Base-by-base conservation (phyloP, 108 stramenopile species). In the Cyclotella choctawhatcheeana region DNA sequence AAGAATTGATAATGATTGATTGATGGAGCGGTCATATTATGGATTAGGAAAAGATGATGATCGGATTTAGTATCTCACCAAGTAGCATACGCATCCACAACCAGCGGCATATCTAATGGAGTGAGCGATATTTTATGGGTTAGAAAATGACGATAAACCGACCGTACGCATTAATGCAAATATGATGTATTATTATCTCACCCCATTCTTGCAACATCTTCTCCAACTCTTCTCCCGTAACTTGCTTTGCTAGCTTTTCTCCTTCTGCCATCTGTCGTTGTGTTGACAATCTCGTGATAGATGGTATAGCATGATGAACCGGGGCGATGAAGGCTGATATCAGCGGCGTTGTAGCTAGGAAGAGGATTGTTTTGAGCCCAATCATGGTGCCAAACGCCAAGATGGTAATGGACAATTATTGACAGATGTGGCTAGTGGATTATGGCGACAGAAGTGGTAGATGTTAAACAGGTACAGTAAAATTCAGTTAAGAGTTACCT, bases 11-110 rank as follows among this genome's bases (percentile, higher is more conserved):
- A 5, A 24, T 45, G 63, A 45, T 44, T 47, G 34, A 37, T 37
- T 5, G 60, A 37, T 40, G 6, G 34, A 18, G 3, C 16, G 10
- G 18, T 20, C n/a, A 13, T 4, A 27, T 16, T 0, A 24, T 44
- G 45, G 26, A 27, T 8, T 40, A 6, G 37, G 12, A 40, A 40
- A 40, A 8, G 12, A 12, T 40, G 37, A 6, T 8, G 37, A 40
- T 40, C 35, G 48, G n/a, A 29, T 20, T 58, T 31, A 1, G 16
- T 16, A 17, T 48, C 88, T 56, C 53, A 88, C 88, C 89, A 93
- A 16, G 91, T 93, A 2, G 89, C 92, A 64, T 90, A 93, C n/a
- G 92, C 92, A 81, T 93, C 92, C 14, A 93, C 77, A 0, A 93
- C 88, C 13, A 93, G 63, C 16, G 92, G 92, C 25, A 50, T 47